Evolutionary conservation across 23 red algal species (phyloP), one percentile per base, ranked within the genome.

Genomic region (Gracilaria caudata): DNA sequence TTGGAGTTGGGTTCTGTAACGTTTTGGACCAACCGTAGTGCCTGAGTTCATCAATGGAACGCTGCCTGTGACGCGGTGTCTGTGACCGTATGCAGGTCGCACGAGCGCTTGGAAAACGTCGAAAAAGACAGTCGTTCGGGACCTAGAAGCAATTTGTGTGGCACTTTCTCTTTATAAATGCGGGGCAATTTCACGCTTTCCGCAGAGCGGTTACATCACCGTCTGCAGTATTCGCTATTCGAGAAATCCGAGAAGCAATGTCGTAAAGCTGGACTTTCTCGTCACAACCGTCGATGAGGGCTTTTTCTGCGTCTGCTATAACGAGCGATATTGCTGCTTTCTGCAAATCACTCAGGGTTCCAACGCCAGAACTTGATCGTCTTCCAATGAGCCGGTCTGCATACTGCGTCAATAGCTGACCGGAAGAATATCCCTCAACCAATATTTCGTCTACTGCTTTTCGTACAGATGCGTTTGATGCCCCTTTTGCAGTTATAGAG

Each of bases 181-280:
- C 3, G 30, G 23, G 23, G 19, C 19, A 36, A 66, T 3, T 8
- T 66, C 61, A 66, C 8, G 61, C 26, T 35, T 66, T 66, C 19
- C 17, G 61, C 14, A 66, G 61, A 0, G 61, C 29, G 3, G 61
- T 30, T 19, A 66, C 19, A 30, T 35, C 45, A 21, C 72, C 51
- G 4, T 73, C 82, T 5, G 65, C 32, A 55, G 53, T 74, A 20
- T 43, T 49, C 8, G 86, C 76, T 39, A 81, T 74, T 68, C 61
- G 32, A 40, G 51, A 51, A 72, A 92, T 80, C 38, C 57, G 36
- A 8, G 73, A 87, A 45, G 80, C 94, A 38, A 96, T 80, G 77
- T 92, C 83, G 9, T 88, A 80, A 44, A 95, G 58, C 85, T 95
- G 92, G 21, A 95, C 25, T 38, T 80, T 49, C 88, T 98, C 96